Percentiles rank a stretch among this genome's conserved stretches.
Conservation (phyloP, 2,329 filamentous ascomycete species). For the Cladosporium halotolerans region DNA sequence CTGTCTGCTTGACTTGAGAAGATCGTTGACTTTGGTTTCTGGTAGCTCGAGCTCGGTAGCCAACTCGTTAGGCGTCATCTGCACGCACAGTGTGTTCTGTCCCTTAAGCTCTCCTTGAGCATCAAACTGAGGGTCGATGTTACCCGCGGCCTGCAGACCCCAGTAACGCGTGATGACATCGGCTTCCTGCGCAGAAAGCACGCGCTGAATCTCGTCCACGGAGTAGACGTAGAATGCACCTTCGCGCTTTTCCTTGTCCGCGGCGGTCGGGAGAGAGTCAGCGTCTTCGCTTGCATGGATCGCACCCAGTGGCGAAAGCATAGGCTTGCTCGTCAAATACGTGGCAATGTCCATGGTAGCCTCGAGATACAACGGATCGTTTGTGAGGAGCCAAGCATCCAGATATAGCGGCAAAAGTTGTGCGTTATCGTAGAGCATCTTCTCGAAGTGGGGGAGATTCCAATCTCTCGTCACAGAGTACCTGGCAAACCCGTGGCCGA, state of each 20-base stretch:
- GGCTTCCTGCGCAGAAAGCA: constrained; percentile 63
- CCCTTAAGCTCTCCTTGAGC: constrained; percentile 91
- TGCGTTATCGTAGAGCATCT: constrained; percentile 90
- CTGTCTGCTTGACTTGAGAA: constrained; percentile 59
- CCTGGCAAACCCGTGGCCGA: constrained; percentile 71
- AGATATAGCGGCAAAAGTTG: constrained; percentile 78
- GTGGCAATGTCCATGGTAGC: constrained; percentile 75
- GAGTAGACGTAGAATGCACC: constrained; percentile 96
- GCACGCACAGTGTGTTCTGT: constrained; percentile 78
- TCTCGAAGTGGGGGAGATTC: constrained; percentile 94
- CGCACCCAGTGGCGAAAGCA: constrained; percentile 63
- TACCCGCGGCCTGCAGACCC: constrained; percentile 76
- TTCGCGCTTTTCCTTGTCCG: constrained; percentile 75
- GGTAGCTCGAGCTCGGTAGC: constrained; percentile 69
- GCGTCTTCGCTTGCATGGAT: constrained; percentile 88
- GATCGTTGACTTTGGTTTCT: constrained; percentile 60
- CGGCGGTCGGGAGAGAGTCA: constrained; percentile 69
- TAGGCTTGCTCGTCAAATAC: constrained; percentile 70
- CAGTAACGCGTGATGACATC: constrained; percentile 76
- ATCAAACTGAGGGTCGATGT: constrained; percentile 75
- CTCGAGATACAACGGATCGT: constrained; percentile 66
- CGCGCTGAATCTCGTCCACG: constrained; percentile 71
- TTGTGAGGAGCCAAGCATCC: constrained; percentile 70
- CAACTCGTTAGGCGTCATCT: constrained; percentile 60
- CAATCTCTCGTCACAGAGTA: constrained; percentile 90